phyloP scores from a whole-genome alignment of 176 grass and related monocot genomes.

The Juncus inflexus region DNA sequence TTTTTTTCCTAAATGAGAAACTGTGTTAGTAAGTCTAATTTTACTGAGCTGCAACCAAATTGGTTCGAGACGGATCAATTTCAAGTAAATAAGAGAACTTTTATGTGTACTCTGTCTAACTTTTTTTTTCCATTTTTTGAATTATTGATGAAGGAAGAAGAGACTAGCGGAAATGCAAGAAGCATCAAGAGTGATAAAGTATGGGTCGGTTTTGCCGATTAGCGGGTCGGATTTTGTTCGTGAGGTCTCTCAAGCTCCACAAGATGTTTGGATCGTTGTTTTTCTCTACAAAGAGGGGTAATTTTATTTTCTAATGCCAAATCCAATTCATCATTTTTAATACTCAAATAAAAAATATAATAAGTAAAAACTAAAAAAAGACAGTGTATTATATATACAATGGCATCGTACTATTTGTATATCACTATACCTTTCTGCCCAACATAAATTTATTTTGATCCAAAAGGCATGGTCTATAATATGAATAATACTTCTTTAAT shows the following conservation, averaged over 20 bases:
- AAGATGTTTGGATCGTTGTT: slow-evolving; percentile 91
- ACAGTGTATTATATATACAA: no score
- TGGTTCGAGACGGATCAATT: slow-evolving; percentile 14
- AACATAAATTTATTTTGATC: no score
- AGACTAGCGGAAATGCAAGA: slow-evolving; percentile 83
- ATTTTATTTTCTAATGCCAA: background rate
- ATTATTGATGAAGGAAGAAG: slow-evolving; percentile 53
- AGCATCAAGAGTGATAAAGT: slow-evolving; percentile 50
- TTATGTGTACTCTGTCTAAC: no score
- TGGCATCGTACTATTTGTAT: no score
- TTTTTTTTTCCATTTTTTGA: background rate
- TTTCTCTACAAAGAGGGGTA: slow-evolving; percentile 98
- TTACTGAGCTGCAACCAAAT: background rate
- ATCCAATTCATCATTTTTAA: no score
- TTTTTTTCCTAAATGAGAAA: background rate
- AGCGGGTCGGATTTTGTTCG: slow-evolving; percentile 83
- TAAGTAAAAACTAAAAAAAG: no score
- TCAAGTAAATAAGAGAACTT: no score
- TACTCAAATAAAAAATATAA: no score
- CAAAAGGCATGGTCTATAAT: no score
- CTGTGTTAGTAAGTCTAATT: background rate
- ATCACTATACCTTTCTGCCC: no score
- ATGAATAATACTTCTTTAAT: no score
- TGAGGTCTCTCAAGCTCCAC: slow-evolving; percentile 82
- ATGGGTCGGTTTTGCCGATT: slow-evolving; percentile 60